phyloP scores from a whole-genome alignment of 1,284 basidiomycete genomes.

The Moesziomyces antarcticus region DNA sequence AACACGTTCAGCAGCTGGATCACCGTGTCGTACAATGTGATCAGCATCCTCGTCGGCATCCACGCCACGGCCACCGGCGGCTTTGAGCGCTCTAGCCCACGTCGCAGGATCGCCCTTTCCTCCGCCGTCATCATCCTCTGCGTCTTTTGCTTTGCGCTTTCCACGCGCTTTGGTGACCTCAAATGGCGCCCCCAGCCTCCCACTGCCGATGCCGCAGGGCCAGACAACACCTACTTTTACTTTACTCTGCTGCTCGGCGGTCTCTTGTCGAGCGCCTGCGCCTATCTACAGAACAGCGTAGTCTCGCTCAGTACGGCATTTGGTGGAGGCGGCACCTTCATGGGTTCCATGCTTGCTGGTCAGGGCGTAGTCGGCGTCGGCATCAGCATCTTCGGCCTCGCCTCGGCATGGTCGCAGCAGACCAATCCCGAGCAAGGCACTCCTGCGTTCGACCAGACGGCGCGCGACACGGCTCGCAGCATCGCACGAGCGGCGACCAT shows the following conservation, averaged over 20 bases:
- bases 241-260: conserved; percentile 40
- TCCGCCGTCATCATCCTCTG: conserved; percentile 34
- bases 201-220: neutral
- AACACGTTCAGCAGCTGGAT: conserved; percentile 62
- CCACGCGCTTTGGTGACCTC: conserved; percentile 22
- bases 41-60: conserved; percentile 57
- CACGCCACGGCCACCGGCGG: conserved; percentile 49
- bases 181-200: conserved; percentile 4
- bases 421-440: neutral
- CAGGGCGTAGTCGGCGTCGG: conserved; percentile 59
- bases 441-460: conserved; percentile 7
- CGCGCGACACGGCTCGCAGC: conserved; percentile 23
- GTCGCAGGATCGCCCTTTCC: conserved; percentile 34
- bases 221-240: conserved; percentile 37
- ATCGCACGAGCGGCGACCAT: conserved; percentile 49
- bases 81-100: conserved; percentile 43
- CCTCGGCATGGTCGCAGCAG: conserved; percentile 50
- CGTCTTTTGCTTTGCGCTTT: conserved; percentile 38
- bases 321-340: conserved; percentile 45
- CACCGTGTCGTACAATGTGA: conserved; percentile 53
- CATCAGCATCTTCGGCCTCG: conserved; percentile 55
- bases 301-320: conserved; percentile 59
- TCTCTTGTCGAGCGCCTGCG: conserved; percentile 50
- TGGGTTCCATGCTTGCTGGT: conserved; percentile 62
- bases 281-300: conserved; percentile 62